Evolutionary conservation across 2,329 filamentous ascomycete genomes (phyloP).

Genomic region (Cytospora piceicola): DNA sequence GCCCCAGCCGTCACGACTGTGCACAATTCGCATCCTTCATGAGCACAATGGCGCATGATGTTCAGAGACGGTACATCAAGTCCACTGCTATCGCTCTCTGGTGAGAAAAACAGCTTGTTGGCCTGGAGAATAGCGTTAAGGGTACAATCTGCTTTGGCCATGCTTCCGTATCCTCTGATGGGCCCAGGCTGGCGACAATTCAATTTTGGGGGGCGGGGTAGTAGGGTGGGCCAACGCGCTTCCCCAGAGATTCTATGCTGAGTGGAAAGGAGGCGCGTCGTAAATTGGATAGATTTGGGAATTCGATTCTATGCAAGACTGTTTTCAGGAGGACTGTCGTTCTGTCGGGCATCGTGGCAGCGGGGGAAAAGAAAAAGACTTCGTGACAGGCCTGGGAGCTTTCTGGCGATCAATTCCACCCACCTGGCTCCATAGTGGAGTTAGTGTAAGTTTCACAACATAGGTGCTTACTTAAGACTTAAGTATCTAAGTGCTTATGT

Average conservation of each 20-base stretch:
- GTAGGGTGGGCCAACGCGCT: no score
- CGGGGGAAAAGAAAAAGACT: no score
- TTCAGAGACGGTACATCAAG: background rate
- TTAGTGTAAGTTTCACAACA: background rate
- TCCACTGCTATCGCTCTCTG: background rate
- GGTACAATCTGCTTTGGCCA: conserved; percentile 1
- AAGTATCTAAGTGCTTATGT: background rate
- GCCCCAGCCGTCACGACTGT: background rate
- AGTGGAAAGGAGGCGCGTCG: no score
- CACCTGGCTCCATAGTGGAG: no score
- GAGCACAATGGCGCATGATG: background rate
- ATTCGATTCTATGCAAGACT: no score
- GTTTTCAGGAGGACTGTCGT: no score
- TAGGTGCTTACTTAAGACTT: background rate
- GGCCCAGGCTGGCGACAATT: background rate
- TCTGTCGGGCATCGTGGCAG: no score
- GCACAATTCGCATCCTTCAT: background rate
- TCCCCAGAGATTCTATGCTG: no score
- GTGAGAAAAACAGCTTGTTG: background rate
- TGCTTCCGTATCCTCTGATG: background rate
- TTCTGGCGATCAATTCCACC: background rate
- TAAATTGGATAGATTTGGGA: no score
- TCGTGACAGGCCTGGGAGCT: no score
- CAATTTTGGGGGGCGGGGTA: background rate
- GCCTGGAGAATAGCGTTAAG: background rate